phyloP scores from a whole-genome alignment of 331 rosid species.

The Malus hybrid region DNA sequence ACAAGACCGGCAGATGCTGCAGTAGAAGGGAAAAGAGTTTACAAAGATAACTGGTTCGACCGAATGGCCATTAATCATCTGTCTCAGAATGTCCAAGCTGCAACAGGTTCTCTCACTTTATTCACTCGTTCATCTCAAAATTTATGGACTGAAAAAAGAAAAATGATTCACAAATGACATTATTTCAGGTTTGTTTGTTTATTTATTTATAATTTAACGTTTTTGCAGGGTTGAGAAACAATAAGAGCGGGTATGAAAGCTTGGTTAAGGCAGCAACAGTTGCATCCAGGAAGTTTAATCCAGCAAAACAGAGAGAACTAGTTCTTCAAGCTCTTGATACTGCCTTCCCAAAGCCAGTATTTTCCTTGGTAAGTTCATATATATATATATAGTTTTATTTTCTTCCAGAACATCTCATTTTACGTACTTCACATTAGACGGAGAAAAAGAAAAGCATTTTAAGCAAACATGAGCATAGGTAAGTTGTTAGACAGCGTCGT shows the following conservation, averaged over 20 bases:
- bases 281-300: slow-evolving; percentile 39
- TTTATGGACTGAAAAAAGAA: not conserved
- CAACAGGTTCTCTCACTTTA: slow-evolving; percentile 46
- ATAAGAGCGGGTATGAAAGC: slow-evolving; percentile 68
- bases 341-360: slow-evolving; percentile 62
- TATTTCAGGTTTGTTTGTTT: not conserved
- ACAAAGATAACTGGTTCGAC: slow-evolving; percentile 65
- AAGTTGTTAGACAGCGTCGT: too few species aligned
- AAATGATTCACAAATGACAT: not conserved
- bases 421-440: too few species aligned
- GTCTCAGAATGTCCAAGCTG: slow-evolving; percentile 59
- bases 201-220: not conserved
- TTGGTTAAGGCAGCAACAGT: slow-evolving; percentile 63
- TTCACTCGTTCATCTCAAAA: not conserved
- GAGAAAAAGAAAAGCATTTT: too few species aligned
- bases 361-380: slow-evolving; percentile 42
- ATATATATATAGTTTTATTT: not conserved
- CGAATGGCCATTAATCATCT: slow-evolving; percentile 62
- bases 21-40: slow-evolving; percentile 18
- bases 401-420: not conserved
- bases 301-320: slow-evolving; percentile 43
- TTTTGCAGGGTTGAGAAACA: slow-evolving; percentile 47
- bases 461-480: too few species aligned
- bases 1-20: slow-evolving; percentile 11
- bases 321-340: slow-evolving; percentile 45